Base-by-base conservation (phyloP, 1,139 yeast species). In the Geotrichum citri-aurantii region DNA sequence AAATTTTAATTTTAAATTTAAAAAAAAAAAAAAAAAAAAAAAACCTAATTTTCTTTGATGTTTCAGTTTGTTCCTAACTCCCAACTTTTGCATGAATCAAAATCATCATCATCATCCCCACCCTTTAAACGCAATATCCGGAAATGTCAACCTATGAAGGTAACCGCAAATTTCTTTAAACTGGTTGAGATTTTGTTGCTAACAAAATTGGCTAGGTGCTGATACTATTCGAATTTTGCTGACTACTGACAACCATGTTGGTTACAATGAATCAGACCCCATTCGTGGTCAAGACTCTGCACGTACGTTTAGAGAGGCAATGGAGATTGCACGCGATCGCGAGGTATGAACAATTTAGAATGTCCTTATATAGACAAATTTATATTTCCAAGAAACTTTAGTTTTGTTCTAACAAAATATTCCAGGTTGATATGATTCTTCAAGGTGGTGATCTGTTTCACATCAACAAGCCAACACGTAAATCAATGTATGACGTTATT, bases 211-310 rank as follows among this genome's bases (percentile, higher is more conserved):
- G 1, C 6, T 27, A 59, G 65, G 64, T 29, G 63, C 68, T 17
- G 80, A 86, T 69, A 89, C 96, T 0, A 82, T 92, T 19, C 75
- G 89, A 50, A 81, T 93, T 24, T 81, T 93, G 46, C 74, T 93
- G 23, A 91, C 99, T 1, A 91, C 99, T 1, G 99, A 93, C 68
- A 93, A 93, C 70, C 99, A 93, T 77, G 96, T 93, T 33, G 99
- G 99, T 1, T 92, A 85, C 69, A 84, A 84, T 61, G 99, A 93
- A 69, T 81, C 81, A 50, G 99, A 93, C 69, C 93, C 96, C 0
- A 84, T 93, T 11, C 79, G 96, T 31, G 96, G 97, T 1, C 87
- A 88, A 66, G 99, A 93, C 69, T 83, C 96, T 1, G 88, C 96
- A 86, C 79, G 74, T 57, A 88, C 97, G 0, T 93, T 93, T 68